phyloP scores from a whole-genome alignment of 2,329 filamentous ascomycete species.

The Aureobasidium sp. region DNA sequence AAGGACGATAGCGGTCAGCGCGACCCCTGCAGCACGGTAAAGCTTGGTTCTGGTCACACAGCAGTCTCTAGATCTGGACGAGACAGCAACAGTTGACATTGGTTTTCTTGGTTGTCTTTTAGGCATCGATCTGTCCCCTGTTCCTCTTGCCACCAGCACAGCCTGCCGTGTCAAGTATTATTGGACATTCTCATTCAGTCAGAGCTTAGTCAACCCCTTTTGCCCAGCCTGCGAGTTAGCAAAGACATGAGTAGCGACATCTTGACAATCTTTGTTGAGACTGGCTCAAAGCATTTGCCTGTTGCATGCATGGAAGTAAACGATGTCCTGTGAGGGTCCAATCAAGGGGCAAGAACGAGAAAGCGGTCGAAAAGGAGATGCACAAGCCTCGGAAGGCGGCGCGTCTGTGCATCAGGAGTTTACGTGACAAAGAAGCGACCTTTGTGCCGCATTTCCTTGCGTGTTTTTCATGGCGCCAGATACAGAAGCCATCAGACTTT shows the following conservation, averaged over 20 bases:
- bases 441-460: neutral
- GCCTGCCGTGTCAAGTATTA: slow-evolving; percentile 1
- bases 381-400: slow-evolving; percentile 8
- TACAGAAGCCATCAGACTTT: neutral
- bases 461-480: neutral
- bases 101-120: neutral
- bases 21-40: slow-evolving; percentile 11
- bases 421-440: neutral
- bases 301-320: slow-evolving; percentile 1
- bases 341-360: neutral
- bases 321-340: neutral
- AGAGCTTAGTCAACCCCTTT: neutral
- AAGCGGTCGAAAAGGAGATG: neutral
- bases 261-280: neutral
- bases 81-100: slow-evolving; percentile 1
- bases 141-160: neutral
- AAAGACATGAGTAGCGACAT: neutral
- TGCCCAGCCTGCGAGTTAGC: no score
- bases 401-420: slow-evolving; percentile 11
- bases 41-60: slow-evolving; percentile 6
- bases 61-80: neutral
- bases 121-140: neutral
- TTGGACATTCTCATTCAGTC: neutral
- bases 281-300: neutral
- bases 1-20: slow-evolving; percentile 9